phyloP scores from a whole-genome alignment of 2,329 filamentous ascomycete species.

The Aspergillus sojae region DNA sequence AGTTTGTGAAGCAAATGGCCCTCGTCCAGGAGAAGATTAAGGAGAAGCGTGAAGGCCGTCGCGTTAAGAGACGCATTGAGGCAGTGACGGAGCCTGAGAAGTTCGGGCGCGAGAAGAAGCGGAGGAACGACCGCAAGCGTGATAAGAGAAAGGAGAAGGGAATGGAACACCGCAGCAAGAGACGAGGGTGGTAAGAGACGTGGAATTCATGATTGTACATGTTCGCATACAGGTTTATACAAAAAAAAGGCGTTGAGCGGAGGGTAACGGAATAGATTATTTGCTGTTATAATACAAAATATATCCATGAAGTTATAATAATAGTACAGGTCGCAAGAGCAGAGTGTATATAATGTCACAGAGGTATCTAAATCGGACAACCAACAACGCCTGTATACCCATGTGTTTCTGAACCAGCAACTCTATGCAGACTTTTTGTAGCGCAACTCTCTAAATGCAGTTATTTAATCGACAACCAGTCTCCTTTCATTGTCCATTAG shows the following conservation, averaged over 20 bases:
- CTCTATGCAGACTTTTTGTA: neutral
- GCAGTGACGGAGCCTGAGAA: constrained; percentile 80
- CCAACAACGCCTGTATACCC: constrained; percentile 12
- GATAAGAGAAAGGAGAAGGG: constrained; percentile 79
- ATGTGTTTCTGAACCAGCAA: neutral
- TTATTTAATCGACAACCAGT: neutral
- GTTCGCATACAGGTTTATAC: constrained; percentile 19
- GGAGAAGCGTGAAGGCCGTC: constrained; percentile 70
- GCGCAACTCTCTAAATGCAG: neutral
- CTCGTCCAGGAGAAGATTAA: constrained; percentile 74
- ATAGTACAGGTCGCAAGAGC: constrained; percentile 29
- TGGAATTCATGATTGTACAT: constrained; percentile 22
- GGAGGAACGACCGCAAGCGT: constrained; percentile 82
- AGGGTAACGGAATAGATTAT: constrained; percentile 11
- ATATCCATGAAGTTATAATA: constrained; percentile 4
- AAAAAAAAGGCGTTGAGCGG: constrained; percentile 28
- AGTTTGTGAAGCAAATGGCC: constrained; percentile 74
- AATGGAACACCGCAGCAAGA: constrained; percentile 68
- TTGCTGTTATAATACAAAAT: neutral
- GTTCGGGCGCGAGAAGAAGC: constrained; percentile 76
- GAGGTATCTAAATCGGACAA: constrained; percentile 15
- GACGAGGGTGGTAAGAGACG: constrained; percentile 67
- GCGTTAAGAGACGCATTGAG: constrained; percentile 86
- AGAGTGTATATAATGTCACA: constrained; percentile 23
- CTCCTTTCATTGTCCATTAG: neutral